Base-by-base conservation (phyloP, 169 alveolate genomes). In the Plasmodium ovale region DNA sequence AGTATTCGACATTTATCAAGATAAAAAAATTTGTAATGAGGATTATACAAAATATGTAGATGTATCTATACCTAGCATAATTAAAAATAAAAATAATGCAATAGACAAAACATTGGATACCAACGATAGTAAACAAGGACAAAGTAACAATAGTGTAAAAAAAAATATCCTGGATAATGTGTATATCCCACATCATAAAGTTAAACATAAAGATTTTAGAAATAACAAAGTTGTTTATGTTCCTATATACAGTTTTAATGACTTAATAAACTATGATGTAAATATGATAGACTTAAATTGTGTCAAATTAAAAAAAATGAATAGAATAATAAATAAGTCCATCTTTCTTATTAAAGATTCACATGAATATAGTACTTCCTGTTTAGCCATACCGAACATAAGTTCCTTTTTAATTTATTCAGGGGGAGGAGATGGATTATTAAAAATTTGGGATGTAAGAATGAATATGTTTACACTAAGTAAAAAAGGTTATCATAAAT, bases 381-480 rank as follows among this genome's bases (percentile, higher is more conserved):
- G 91, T 29, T 4, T 85, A 60, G 85, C 87, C 37, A 39, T 85
- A 29, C 87, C 85, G 3, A 67, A 91, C 70, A 72, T 92, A 51
- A 67, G 92, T 47, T 71, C 21, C 31, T 87, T 64, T 49, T 73
- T 73, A 67, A 33, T 73, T 14, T 73, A 87, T 23, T 87, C 92
- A 19, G 96, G 96, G n/a, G 96, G 96, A 14, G 94, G 96, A 9
- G 96, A 93, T 73, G 96, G 96, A n/a, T 33, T 87, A 69, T 62
- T 93, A 49, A 87, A 88, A 72, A 64, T 88, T n/a, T 93, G 96
- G 96, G 96, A 93, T 73, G 51, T 88, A 44, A 87, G 96, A 51
- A 84, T 93, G 91, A 65, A 79, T 53, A 19, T 65, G 31, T 79
- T 47, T 64, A 23, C 58, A 3, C 21, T 79, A 51, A 21, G 33